phyloP scores from a whole-genome alignment of 1,139 yeast species.

The Sugiyamaella pinicola region DNA sequence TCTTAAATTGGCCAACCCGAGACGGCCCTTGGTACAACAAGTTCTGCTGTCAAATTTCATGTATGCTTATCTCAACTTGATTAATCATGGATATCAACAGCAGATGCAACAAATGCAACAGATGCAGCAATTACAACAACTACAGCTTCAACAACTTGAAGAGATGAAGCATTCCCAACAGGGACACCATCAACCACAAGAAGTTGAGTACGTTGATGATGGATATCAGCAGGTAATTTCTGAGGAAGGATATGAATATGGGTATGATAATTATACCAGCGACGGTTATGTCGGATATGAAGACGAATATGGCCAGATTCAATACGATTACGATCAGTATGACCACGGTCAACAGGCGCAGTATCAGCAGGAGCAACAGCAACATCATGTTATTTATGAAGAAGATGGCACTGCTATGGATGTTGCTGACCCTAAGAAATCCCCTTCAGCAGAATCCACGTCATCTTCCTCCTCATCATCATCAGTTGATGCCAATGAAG shows the following conservation, averaged over 20 bases:
- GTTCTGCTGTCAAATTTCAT: constrained; percentile 91
- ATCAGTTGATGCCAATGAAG: constrained; percentile 33
- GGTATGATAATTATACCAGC: constrained; percentile 11
- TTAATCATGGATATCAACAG: constrained; percentile 64
- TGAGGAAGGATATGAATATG: constrained; percentile 16
- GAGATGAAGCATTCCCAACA: constrained; percentile 16
- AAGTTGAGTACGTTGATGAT: constrained; percentile 11
- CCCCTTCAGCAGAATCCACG: constrained; percentile 32
- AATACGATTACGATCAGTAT: constrained; percentile 24
- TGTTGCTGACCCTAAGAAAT: constrained; percentile 22
- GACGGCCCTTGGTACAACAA: constrained; percentile 86
- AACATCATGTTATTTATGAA: constrained; percentile 10
- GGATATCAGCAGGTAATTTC: constrained; percentile 14
- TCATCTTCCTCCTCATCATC: constrained; percentile 35
- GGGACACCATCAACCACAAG: constrained; percentile 17
- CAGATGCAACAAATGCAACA: constrained; percentile 39
- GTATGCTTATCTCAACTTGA: constrained; percentile 94
- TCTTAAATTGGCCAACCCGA: constrained; percentile 89
- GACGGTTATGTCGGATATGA: constrained; percentile 25
- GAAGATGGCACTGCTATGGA: constrained; percentile 9
- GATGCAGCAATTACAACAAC: constrained; percentile 31
- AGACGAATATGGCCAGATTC: constrained; percentile 26
- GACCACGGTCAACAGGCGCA: constrained; percentile 24
- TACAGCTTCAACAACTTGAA: constrained; percentile 28
- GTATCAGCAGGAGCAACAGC: constrained; percentile 17